phyloP scores from a whole-genome alignment of 2,329 filamentous ascomycete genomes.

The Trichoderma aggressivum region DNA sequence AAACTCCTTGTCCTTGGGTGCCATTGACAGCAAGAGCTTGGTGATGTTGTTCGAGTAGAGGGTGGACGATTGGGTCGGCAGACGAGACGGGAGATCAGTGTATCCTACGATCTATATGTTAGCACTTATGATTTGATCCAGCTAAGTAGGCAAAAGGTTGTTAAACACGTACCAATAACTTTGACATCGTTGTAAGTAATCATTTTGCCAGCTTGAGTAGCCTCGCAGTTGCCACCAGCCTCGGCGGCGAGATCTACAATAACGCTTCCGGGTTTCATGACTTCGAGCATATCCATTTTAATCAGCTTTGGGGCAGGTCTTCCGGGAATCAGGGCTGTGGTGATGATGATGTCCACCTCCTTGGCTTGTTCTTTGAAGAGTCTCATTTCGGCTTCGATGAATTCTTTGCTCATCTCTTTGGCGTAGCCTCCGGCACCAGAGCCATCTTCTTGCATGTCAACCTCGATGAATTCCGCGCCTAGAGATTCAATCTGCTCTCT shows the following conservation, averaged over 20 bases:
- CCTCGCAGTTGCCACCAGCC: slow-evolving; percentile 83
- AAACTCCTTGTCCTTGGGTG: slow-evolving; percentile 72
- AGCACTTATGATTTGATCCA: background rate
- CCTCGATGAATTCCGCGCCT: slow-evolving; percentile 85
- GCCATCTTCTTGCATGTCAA: slow-evolving; percentile 80
- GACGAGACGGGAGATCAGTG: slow-evolving; percentile 79
- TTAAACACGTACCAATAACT: slow-evolving; percentile 63
- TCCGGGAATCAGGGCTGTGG: slow-evolving; percentile 86
- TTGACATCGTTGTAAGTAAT: slow-evolving; percentile 73
- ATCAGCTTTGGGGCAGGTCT: slow-evolving; percentile 80
- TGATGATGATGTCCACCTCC: slow-evolving; percentile 90
- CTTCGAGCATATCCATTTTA: slow-evolving; percentile 71
- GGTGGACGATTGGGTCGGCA: slow-evolving; percentile 85
- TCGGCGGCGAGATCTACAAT: slow-evolving; percentile 86
- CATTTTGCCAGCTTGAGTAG: slow-evolving; percentile 71
- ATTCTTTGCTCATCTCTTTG: slow-evolving; percentile 92
- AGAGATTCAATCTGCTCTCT: slow-evolving; percentile 88
- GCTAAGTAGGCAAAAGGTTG: background rate
- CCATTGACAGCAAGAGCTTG: slow-evolving; percentile 80
- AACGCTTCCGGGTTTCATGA: slow-evolving; percentile 88
- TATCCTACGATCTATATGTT: slow-evolving; percentile 51
- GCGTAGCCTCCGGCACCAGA: slow-evolving; percentile 82
- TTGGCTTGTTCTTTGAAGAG: slow-evolving; percentile 82
- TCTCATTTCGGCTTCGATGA: slow-evolving; percentile 90
- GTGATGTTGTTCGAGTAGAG: slow-evolving; percentile 93